Conservation (phyloP, 2,329 filamentous ascomycete genomes). For the Thermothelomyces thermophilus region DNA sequence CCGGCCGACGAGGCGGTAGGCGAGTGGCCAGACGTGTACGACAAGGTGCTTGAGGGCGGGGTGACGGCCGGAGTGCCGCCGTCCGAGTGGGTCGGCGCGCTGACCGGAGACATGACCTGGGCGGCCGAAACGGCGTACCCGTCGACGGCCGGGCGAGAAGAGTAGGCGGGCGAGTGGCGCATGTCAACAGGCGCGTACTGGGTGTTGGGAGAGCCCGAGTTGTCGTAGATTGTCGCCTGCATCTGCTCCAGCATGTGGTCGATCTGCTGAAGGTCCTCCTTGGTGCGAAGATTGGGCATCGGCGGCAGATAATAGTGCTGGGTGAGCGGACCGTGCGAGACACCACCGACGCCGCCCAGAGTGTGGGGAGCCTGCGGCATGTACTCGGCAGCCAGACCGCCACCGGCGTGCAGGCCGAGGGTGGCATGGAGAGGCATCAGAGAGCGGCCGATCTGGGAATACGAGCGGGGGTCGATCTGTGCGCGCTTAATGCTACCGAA, state of each 20-base stretch:
- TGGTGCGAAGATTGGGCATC: slow-evolving; percentile 82
- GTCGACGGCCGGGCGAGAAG: slow-evolving; percentile 27
- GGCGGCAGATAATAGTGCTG: slow-evolving; percentile 84
- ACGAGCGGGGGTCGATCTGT: slow-evolving; percentile 82
- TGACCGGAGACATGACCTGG: slow-evolving; percentile 56
- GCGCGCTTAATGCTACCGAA: slow-evolving; percentile 89
- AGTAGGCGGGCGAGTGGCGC: slow-evolving; percentile 39
- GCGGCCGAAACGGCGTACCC: slow-evolving; percentile 39
- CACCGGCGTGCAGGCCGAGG: slow-evolving; percentile 52
- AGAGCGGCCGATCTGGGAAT: slow-evolving; percentile 83
- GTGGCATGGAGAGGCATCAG: slow-evolving; percentile 74
- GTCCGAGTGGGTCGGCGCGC: slow-evolving; percentile 49
- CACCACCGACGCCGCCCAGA: slow-evolving; percentile 48
- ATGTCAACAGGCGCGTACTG: slow-evolving; percentile 63
- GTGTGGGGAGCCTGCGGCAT: slow-evolving; percentile 37
- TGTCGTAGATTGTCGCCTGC: slow-evolving; percentile 94
- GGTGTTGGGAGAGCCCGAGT: slow-evolving; percentile 71
- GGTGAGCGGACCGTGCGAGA: slow-evolving; percentile 53
- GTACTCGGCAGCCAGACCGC: slow-evolving; percentile 49
- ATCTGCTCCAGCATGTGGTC: slow-evolving; percentile 94
- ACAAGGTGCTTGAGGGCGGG: slow-evolving; percentile 67
- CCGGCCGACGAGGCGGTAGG: slow-evolving; percentile 64
- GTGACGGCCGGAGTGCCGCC: slow-evolving; percentile 69
- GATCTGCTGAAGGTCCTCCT: slow-evolving; percentile 88
- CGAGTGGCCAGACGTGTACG: slow-evolving; percentile 72